Evolutionary conservation across 2,329 filamentous ascomycete genomes (phyloP).

Genomic region (Clarireedia sp.): DNA sequence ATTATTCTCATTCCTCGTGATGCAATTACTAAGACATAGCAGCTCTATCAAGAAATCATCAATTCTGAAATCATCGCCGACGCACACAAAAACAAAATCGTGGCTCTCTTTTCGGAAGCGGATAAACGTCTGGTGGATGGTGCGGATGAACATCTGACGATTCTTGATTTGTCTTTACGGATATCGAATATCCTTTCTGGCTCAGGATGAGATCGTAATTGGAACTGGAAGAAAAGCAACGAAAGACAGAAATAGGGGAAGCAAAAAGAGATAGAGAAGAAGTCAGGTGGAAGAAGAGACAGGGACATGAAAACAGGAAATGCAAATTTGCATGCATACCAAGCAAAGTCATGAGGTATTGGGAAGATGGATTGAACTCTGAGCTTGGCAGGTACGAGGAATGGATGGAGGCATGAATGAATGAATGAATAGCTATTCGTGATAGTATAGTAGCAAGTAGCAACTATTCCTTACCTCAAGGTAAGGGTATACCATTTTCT

Average conservation of each 20-base stretch:
- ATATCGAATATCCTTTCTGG: conserved; percentile 61
- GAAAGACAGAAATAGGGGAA: neutral
- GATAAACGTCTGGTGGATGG: conserved; percentile 94
- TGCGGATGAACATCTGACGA: conserved; percentile 86
- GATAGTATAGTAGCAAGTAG: no score
- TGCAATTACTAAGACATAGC: neutral
- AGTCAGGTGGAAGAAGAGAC: neutral
- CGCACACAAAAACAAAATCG: conserved; percentile 82
- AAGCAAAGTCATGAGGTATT: neutral
- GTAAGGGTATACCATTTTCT: no score
- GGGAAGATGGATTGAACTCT: neutral
- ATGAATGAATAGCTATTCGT: neutral
- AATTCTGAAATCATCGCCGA: conserved; percentile 80
- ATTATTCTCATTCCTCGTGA: neutral
- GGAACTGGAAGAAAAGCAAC: neutral
- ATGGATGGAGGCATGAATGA: neutral
- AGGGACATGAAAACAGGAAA: neutral
- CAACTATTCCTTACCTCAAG: no score
- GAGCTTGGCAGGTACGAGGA: neutral
- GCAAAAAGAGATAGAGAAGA: no score
- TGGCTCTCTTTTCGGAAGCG: conserved; percentile 81
- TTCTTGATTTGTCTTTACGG: conserved; percentile 76
- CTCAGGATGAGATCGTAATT: conserved; percentile 9
- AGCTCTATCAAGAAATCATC: conserved; percentile 76
- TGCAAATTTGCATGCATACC: neutral